Evolutionary conservation across 352 stramenopile species (phyloP), one percentile per base, ranked within the genome.

Genomic region (Pythium monospermum): DNA sequence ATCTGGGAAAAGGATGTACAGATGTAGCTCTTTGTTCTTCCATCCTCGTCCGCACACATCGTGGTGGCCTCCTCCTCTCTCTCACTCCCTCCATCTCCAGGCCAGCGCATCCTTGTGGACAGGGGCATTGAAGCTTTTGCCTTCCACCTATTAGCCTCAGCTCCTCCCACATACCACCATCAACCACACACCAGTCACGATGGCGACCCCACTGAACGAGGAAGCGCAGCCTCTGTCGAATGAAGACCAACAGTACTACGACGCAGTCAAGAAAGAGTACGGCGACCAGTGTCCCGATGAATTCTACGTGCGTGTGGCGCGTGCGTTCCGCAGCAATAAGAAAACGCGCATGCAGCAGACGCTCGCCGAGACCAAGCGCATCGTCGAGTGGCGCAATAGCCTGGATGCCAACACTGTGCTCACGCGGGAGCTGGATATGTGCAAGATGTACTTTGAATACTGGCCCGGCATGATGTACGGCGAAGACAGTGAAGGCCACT

Each of bases 341-440:
- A 85, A 85, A 57, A 81, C 78, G 40, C 76, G 80, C 13, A 56
- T 85, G 60, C 61, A 88, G 38, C 68, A 77, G 27, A 88, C 80
- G 30, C 40, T 86, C 38, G 41, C 64, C 7, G 77, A 91, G 58
- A 66, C 76, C 16, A 85, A 79, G 60, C 68, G 70, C 27, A 82
- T 91, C 33, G 48, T 87, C 37, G 61, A 73, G 26, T 87, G 73
- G 58, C 79, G 82, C n/a, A 61, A 58, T 13, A 30, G 57, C 19
- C 46, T 73, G 18, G 47, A 74, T 15, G 72, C 69, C 18, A 77
- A 91, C 50, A 66, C 52, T 22, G 56, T 90, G 25, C 56, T 91
- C 2, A 66, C 53, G 6, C 60, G 54, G 18, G 70, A 85, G 16
- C 52, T 93, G 16, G 68, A 84, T 12, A 60, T 72, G 38, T 70